Conservation (phyloP, 345 rosid genomes). For the Salix exigua region DNA sequence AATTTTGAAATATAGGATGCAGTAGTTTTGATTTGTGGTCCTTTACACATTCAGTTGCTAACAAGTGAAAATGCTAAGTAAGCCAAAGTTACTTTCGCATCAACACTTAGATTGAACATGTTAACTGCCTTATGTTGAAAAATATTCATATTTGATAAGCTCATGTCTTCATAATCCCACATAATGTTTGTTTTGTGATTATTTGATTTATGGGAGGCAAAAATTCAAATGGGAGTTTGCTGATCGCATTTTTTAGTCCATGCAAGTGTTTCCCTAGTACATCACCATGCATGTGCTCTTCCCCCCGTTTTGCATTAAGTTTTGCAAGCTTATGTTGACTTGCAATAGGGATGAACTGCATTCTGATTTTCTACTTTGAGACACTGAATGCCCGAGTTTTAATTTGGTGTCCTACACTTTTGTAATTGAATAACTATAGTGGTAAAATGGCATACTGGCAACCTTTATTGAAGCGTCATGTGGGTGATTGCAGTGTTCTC, state of each 20-base stretch:
- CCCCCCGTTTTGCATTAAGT: not conserved
- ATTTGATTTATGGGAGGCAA: slow-evolving; percentile 32
- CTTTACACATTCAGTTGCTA: too few relatives aligned
- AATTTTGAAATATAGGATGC: too few relatives aligned
- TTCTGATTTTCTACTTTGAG: not conserved
- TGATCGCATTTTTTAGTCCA: slow-evolving; percentile 17
- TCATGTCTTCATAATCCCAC: slow-evolving; percentile 22
- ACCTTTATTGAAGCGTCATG: not conserved
- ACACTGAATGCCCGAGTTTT: not conserved
- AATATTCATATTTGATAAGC: not conserved
- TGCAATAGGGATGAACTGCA: not conserved
- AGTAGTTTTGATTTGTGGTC: too few relatives aligned
- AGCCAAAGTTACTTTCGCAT: not conserved
- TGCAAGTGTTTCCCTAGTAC: slow-evolving; percentile 22
- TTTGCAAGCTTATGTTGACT: not conserved
- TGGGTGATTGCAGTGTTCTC: not conserved
- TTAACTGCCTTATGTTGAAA: not conserved
- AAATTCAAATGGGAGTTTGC: slow-evolving; percentile 23
- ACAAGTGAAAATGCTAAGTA: not conserved
- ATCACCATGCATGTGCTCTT: slow-evolving; percentile 1
- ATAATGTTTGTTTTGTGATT: slow-evolving; percentile 21
- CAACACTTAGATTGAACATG: not conserved
- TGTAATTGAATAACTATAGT: not conserved
- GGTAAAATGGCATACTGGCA: not conserved
- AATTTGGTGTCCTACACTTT: not conserved